phyloP scores from a whole-genome alignment of 371 early-diverging fungal genomes.

The Syncephalastrum monosporum region DNA sequence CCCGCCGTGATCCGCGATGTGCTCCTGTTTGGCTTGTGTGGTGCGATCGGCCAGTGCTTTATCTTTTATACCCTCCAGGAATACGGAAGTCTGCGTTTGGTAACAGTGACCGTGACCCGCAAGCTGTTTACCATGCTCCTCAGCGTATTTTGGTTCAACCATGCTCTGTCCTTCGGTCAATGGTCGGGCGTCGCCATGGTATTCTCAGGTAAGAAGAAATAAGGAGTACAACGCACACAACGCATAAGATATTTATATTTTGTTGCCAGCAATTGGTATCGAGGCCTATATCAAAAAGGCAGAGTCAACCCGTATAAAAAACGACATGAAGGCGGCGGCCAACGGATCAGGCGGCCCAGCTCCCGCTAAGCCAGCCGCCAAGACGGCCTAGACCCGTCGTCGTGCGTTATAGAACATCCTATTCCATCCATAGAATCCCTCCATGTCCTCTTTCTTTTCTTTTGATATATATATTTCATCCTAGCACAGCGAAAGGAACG shows the following conservation, averaged over 20 bases:
- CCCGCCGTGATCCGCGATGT: slow-evolving; percentile 85
- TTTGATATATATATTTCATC: no score
- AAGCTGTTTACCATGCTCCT: slow-evolving; percentile 96
- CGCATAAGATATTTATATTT: not conserved
- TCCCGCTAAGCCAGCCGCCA: no score
- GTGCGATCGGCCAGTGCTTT: slow-evolving; percentile 97
- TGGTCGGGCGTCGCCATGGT: slow-evolving; percentile 88
- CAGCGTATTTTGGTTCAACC: slow-evolving; percentile 87
- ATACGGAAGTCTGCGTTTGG: slow-evolving; percentile 90
- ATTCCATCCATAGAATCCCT: no score
- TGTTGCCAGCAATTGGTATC: slow-evolving; percentile 57
- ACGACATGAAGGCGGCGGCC: slow-evolving; percentile 2
- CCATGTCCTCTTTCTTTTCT: no score
- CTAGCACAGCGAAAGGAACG: no score
- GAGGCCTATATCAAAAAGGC: slow-evolving; percentile 55
- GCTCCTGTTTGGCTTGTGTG: slow-evolving; percentile 84
- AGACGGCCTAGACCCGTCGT: no score
- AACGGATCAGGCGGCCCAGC: no score
- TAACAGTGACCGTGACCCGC: slow-evolving; percentile 94
- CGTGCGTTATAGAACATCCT: no score
- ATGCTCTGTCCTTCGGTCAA: slow-evolving; percentile 74
- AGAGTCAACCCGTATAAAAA: slow-evolving; percentile 8
- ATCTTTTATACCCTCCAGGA: slow-evolving; percentile 93
- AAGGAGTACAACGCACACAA: not conserved
- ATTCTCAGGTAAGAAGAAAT: slow-evolving; percentile 61